These are phyloP conservation scores for Ustilago shanxiensis DNA, from an alignment of 1,284 basidiomycete species.

Conservation along the genomic window DNA sequence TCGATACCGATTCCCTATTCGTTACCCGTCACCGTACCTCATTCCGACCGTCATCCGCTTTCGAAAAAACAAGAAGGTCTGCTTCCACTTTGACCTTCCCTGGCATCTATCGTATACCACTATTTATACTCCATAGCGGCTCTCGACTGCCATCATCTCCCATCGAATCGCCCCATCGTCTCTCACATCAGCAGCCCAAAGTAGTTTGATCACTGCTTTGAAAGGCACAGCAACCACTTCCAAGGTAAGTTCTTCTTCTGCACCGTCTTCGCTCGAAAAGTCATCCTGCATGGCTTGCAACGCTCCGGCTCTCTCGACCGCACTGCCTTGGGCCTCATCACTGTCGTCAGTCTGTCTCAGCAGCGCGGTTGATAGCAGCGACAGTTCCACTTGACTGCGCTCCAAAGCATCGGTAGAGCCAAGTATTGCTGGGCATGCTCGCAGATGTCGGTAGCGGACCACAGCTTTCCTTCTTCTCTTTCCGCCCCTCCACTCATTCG, in stretches of 20 bases:
- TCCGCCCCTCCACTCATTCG: constrained; percentile 13
- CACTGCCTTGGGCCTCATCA: background rate
- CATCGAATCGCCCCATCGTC: background rate
- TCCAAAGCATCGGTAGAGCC: background rate
- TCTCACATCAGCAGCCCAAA: background rate
- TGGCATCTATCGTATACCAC: background rate
- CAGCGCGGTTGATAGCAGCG: background rate
- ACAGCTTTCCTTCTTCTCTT: background rate
- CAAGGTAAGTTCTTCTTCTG: constrained; percentile 2
- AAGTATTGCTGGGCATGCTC: background rate
- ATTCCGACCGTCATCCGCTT: background rate
- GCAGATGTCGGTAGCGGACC: background rate
- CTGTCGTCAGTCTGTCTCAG: background rate
- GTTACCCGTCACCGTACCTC: background rate
- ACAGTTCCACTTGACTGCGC: background rate
- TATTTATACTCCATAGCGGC: background rate
- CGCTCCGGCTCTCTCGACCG: background rate
- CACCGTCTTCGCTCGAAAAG: background rate
- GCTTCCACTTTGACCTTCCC: constrained; percentile 1
- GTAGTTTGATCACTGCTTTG: background rate
- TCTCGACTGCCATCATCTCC: background rate
- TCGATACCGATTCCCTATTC: background rate
- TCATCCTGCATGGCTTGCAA: background rate
- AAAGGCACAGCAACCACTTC: background rate
- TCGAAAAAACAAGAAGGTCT: background rate